Evolutionary conservation across 805 yeast species (phyloP).

Genomic region (Saccharomycopsis olivae): DNA sequence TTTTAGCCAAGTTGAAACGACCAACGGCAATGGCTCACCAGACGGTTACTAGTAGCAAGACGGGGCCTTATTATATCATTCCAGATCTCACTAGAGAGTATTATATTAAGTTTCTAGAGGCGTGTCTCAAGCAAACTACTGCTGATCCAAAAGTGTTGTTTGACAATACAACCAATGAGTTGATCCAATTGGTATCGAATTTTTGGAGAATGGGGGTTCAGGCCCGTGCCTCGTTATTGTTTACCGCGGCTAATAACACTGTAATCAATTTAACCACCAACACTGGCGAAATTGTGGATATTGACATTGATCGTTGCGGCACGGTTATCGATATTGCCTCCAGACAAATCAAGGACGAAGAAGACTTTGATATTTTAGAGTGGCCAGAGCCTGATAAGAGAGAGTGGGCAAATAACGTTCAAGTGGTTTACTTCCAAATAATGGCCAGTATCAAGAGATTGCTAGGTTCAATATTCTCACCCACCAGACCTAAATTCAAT

Average conservation of each 20-base stretch:
- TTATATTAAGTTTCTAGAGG: slow-evolving; percentile 28
- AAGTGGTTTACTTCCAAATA: slow-evolving; percentile 34
- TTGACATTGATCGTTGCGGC: slow-evolving; percentile 25
- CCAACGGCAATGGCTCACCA: slow-evolving; percentile 13
- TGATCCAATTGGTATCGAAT: slow-evolving; percentile 19
- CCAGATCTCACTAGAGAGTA: slow-evolving; percentile 28
- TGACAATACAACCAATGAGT: slow-evolving; percentile 11
- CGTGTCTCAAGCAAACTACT: slow-evolving; percentile 27
- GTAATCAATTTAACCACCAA: slow-evolving; percentile 21
- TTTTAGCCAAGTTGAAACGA: slow-evolving; percentile 22
- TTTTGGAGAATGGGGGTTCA: slow-evolving; percentile 51
- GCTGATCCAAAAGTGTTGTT: slow-evolving; percentile 4
- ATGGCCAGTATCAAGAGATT: slow-evolving; percentile 35
- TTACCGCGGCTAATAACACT: slow-evolving; percentile 36
- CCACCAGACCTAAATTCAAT: slow-evolving; percentile 47
- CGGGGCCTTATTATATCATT: slow-evolving; percentile 23
- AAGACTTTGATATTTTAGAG: slow-evolving; percentile 20
- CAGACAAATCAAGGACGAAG: slow-evolving; percentile 21
- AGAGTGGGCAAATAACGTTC: slow-evolving; percentile 38
- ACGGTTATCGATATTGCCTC: slow-evolving; percentile 24
- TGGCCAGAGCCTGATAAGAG: slow-evolving; percentile 40
- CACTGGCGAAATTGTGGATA: slow-evolving; percentile 15
- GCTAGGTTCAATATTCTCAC: slow-evolving; percentile 32
- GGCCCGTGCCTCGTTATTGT: slow-evolving; percentile 38
- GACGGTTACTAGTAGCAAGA: neutral